Base-by-base conservation (phyloP, 805 yeast genomes). In the Ogataea polymorpha region DNA sequence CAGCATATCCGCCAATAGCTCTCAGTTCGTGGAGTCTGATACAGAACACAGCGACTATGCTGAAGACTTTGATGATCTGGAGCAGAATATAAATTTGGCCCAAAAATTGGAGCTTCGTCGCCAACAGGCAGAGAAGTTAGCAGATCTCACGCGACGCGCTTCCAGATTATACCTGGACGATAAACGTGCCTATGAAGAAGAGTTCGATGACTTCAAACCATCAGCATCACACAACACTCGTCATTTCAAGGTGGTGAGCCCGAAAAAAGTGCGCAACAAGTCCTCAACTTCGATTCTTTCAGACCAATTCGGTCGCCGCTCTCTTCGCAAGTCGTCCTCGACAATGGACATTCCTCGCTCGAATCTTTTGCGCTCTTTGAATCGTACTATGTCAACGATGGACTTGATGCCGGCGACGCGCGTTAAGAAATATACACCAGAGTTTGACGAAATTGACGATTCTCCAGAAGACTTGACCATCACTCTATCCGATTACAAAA, bases 21-120 rank as follows among this genome's bases (percentile, higher is more conserved):
- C 58, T 1, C 46, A 48, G 13, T 51, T 42, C 27, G 41, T 56
- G 20, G 63, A 60, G 34, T 55, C 56, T 27, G 64, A 57, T n/a
- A 52, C 63, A 0, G 65, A 60, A 18, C 56, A 59, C 35, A 59
- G 63, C 41, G 65, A 61, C 34, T 61, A 59, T 30, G 59, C 56
- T 1, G 58, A 51, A 9, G 63, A 60, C 29, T 56, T 51, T 37
- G 58, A 50, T 15, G 55, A 48, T 14, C 36, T 51, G 18, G 51
- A 45, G 15, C 36, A 41, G 3, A 42, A 40, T 3, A 16, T 35
- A n/a, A 50, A 52, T 29, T 33, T 58, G 27, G 15, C 42, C 6
- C 26, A 39, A 10, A 48, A 46, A 20, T 46, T 60, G 8, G 42
- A 42, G 17, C 28, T 37, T 23, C 48, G 54, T n/a, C 53, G 53